A percentile compares a stretch with the other conserved stretches of the same genome.
These are phyloP conservation scores for Colletotrichum tofieldiae DNA, from an alignment of 2,329 filamentous ascomycete species.

Conservation along the genomic window DNA sequence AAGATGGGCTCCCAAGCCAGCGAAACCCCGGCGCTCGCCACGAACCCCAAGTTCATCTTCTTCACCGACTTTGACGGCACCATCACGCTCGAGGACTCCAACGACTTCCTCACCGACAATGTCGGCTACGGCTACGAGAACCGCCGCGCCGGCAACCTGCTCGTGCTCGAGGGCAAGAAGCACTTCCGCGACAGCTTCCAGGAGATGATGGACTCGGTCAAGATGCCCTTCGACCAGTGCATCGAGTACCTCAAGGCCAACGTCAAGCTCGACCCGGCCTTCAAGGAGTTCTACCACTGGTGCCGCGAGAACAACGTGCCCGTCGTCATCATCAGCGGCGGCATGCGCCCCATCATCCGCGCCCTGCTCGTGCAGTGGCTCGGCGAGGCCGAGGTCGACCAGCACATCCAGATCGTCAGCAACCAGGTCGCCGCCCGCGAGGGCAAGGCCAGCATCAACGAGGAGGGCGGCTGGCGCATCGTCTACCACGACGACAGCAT, in stretches of 20 bases:
- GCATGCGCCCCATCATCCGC: constrained; percentile 93
- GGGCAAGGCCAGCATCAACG: constrained; percentile 79
- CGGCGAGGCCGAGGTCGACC: constrained; percentile 78
- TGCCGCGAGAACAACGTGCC: constrained; percentile 86
- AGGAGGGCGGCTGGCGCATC: constrained; percentile 89
- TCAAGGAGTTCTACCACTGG: constrained; percentile 91
- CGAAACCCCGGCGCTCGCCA: constrained; percentile 72
- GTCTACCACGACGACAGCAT: constrained; percentile 89
- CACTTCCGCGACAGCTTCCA: constrained; percentile 90
- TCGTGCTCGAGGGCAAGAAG: constrained; percentile 79
- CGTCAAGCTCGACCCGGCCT: constrained; percentile 90
- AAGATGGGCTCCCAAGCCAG: constrained; percentile 60
- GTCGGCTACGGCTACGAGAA: constrained; percentile 84
- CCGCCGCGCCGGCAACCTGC: constrained; percentile 81
- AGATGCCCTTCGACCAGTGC: constrained; percentile 85
- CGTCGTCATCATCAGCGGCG: constrained; percentile 91
- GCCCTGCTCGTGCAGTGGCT: constrained; percentile 86
- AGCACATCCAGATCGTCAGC: constrained; percentile 88
- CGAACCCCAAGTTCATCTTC: constrained; percentile 92
- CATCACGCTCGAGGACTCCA: constrained; percentile 81
- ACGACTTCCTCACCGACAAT: constrained; percentile 87
- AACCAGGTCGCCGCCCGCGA: constrained; percentile 80
- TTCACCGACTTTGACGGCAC: constrained; percentile 99
- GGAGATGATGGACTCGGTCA: constrained; percentile 92
- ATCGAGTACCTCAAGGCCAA: constrained; percentile 83